Evolutionary conservation across 2,329 filamentous ascomycete species (phyloP).

Genomic region (Tolypocladium nubicola): DNA sequence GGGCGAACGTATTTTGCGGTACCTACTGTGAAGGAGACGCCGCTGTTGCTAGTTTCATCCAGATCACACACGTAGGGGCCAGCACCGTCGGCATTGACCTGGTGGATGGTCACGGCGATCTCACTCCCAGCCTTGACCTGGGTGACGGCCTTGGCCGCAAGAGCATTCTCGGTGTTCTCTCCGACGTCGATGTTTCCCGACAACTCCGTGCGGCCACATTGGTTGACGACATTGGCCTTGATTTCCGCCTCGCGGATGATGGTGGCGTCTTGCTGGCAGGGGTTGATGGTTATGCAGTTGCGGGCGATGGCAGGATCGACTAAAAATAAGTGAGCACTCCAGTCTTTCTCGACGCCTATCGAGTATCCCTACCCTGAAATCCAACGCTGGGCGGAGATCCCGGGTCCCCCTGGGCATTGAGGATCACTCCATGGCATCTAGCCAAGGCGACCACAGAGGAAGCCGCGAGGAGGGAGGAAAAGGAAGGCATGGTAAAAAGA

Average conservation of each 20-base stretch:
- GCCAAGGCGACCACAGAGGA: neutral
- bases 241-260: slow-evolving; percentile 51
- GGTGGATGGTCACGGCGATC: slow-evolving; percentile 16
- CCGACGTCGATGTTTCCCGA: slow-evolving; percentile 52
- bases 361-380: slow-evolving; percentile 30
- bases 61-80: slow-evolving; percentile 44
- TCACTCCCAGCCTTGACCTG: slow-evolving; percentile 34
- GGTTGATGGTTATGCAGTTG: slow-evolving; percentile 52
- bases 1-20: too few species aligned
- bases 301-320: slow-evolving; percentile 45
- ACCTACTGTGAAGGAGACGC: slow-evolving; percentile 6
- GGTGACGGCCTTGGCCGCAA: slow-evolving; percentile 35
- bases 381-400: slow-evolving; percentile 37
- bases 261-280: slow-evolving; percentile 55
- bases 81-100: slow-evolving; percentile 8
- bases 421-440: slow-evolving; percentile 32
- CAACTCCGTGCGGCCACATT: slow-evolving; percentile 52
- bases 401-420: slow-evolving; percentile 32
- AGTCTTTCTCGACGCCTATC: neutral
- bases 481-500: neutral
- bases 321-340: slow-evolving; percentile 6
- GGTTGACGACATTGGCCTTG: slow-evolving; percentile 39
- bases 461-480: neutral
- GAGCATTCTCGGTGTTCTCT: slow-evolving; percentile 41
- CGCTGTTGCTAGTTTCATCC: slow-evolving; percentile 34